Percentiles rank a stretch among this genome's conserved stretches.
phyloP scores from a whole-genome alignment of 140 eudicot genomes.

The Cichorium intybus region DNA sequence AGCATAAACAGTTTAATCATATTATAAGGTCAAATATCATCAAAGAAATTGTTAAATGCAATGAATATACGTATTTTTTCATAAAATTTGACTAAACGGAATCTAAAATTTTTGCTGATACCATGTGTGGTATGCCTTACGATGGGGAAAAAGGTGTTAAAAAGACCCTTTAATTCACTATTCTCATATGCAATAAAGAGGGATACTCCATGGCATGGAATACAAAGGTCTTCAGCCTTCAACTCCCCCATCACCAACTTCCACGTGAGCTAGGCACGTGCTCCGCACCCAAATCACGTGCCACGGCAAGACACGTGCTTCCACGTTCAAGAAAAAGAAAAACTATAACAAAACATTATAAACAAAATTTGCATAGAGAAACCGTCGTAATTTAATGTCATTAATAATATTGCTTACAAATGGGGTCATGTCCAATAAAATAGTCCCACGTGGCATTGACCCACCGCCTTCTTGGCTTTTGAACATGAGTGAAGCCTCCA shows the following conservation, averaged over 20 bases:
- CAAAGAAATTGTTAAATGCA: too few species aligned
- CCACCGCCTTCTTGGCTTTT: slow-evolving; percentile 62
- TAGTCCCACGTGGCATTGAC: slow-evolving; percentile 53
- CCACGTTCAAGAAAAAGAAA: slow-evolving; percentile 48
- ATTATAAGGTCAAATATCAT: too few species aligned
- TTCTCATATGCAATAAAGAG: slow-evolving; percentile 1
- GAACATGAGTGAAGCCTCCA: slow-evolving; percentile 44
- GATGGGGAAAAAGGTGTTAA: neutral
- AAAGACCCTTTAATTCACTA: neutral
- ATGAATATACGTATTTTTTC: too few species aligned
- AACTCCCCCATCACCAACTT: slow-evolving; percentile 29
- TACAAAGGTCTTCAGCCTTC: slow-evolving; percentile 15
- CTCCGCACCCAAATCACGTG: slow-evolving; percentile 56
- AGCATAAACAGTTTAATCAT: too few species aligned
- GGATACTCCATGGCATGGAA: slow-evolving; percentile 15
- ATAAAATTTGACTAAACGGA: neutral
- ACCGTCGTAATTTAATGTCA: neutral
- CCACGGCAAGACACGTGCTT: slow-evolving; percentile 51
- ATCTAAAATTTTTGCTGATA: neutral
- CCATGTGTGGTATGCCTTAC: neutral
- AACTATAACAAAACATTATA: neutral
- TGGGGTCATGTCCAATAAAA: slow-evolving; percentile 17
- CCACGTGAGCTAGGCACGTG: slow-evolving; percentile 49
- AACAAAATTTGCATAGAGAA: slow-evolving; percentile 8
- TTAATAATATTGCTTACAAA: slow-evolving; percentile 13